Evolutionary conservation across 345 rosid genomes (phyloP).

Genomic region (rapeseed (Brassica napus)): Da-Ae NC_063442.1:10063001-10063500

Average conservation of each 20-base stretch:
- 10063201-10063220: neutral
- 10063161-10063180: neutral
- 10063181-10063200: neutral
- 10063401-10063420: constrained; percentile 41
- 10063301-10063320: constrained; percentile 6
- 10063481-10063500: constrained; percentile 29
- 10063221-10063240: neutral
- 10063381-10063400: constrained; percentile 24
- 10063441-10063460: constrained; percentile 30
- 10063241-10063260: constrained; percentile 26
- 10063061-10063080: too few species aligned
- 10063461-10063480: constrained; percentile 30
- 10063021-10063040: neutral
- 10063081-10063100: too few species aligned
- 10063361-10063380: constrained; percentile 28
- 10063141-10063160: neutral
- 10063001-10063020: neutral
- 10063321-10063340: constrained; percentile 34
- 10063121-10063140: neutral
- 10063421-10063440: constrained; percentile 38
- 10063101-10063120: neutral
- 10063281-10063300: constrained; percentile 12
- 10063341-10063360: neutral
- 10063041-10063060: neutral
- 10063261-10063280: constrained; percentile 21